Percentiles rank a stretch among this genome's conserved stretches.
phyloP scores from a whole-genome alignment of 2,329 filamentous ascomycete genomes.

The Neonectria faginata region DNA sequence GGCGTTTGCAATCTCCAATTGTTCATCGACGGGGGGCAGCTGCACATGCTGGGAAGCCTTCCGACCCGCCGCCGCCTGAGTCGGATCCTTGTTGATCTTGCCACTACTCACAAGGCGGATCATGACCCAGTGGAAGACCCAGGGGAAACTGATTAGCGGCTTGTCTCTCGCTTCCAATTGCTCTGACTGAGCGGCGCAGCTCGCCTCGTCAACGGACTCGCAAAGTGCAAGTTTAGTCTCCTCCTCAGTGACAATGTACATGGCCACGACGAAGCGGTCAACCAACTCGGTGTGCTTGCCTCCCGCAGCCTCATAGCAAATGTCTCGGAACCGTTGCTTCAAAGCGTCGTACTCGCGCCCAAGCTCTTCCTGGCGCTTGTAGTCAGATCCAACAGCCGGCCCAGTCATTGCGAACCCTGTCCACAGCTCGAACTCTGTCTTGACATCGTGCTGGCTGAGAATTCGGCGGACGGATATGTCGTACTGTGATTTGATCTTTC shows the following conservation, averaged over 20 bases:
- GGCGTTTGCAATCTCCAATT: not conserved
- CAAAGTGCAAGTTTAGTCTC: slow-evolving; percentile 72
- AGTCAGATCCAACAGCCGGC: slow-evolving; percentile 78
- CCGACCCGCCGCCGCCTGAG: slow-evolving; percentile 30
- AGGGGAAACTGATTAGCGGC: slow-evolving; percentile 93
- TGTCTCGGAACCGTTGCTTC: slow-evolving; percentile 74
- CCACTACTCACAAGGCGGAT: slow-evolving; percentile 48
- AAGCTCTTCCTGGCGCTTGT: slow-evolving; percentile 88
- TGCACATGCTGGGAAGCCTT: slow-evolving; percentile 4
- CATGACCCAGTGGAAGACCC: slow-evolving; percentile 80
- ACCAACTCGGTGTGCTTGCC: slow-evolving; percentile 68
- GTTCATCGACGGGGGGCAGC: not conserved
- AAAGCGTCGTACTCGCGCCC: slow-evolving; percentile 74
- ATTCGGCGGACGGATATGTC: slow-evolving; percentile 81
- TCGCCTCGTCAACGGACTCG: slow-evolving; percentile 56
- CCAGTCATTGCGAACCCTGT: slow-evolving; percentile 85
- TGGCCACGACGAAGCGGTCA: slow-evolving; percentile 82
- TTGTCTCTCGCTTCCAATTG: slow-evolving; percentile 60
- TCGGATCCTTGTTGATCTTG: slow-evolving; percentile 34
- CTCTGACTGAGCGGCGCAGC: slow-evolving; percentile 37
- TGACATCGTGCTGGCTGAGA: slow-evolving; percentile 86
- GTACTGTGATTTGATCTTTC: slow-evolving; percentile 79
- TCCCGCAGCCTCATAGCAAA: slow-evolving; percentile 75
- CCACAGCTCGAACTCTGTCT: slow-evolving; percentile 93
- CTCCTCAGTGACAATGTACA: slow-evolving; percentile 85